Percentiles rank a stretch among this genome's conserved stretches.
Evolutionary conservation across 305 asterid genomes (phyloP).

Genomic region (Fraxinus albicans): DNA sequence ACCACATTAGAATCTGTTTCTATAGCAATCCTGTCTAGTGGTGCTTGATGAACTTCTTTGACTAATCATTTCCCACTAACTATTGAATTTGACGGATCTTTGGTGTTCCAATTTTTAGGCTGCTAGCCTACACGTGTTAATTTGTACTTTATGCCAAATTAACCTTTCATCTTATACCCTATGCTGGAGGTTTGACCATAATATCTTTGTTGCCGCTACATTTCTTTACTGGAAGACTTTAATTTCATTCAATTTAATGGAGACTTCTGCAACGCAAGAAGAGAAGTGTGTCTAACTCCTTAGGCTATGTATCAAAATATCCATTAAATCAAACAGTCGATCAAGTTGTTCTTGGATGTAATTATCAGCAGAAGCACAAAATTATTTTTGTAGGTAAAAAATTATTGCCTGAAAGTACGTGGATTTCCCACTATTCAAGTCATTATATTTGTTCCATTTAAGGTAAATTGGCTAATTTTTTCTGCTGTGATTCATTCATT

Average conservation of each 20-base stretch:
- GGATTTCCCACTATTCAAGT: not conserved
- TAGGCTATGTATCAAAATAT: not conserved
- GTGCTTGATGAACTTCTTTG: not conserved
- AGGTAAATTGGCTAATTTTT: not conserved
- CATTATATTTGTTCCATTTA: not conserved
- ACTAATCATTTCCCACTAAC: not conserved
- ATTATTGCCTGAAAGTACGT: not conserved
- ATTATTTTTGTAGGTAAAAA: not conserved
- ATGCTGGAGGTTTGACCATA: not conserved
- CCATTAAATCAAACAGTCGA: not conserved
- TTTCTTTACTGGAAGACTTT: not conserved
- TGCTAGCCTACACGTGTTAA: not conserved
- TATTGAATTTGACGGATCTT: not conserved
- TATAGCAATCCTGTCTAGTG: too few relatives aligned
- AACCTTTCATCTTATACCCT: not conserved
- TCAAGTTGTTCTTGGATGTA: not conserved
- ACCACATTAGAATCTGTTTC: too few relatives aligned
- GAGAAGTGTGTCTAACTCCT: not conserved
- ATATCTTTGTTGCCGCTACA: not conserved
- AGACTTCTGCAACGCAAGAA: not conserved
- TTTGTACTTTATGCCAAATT: not conserved
- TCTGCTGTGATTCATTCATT: not conserved
- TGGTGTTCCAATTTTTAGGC: not conserved
- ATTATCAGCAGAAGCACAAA: not conserved
- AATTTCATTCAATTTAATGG: not conserved